These are phyloP conservation scores for Wakefieldia striispora DNA, from an alignment of 768 basidiomycete species.

Conservation along the genomic window DNA sequence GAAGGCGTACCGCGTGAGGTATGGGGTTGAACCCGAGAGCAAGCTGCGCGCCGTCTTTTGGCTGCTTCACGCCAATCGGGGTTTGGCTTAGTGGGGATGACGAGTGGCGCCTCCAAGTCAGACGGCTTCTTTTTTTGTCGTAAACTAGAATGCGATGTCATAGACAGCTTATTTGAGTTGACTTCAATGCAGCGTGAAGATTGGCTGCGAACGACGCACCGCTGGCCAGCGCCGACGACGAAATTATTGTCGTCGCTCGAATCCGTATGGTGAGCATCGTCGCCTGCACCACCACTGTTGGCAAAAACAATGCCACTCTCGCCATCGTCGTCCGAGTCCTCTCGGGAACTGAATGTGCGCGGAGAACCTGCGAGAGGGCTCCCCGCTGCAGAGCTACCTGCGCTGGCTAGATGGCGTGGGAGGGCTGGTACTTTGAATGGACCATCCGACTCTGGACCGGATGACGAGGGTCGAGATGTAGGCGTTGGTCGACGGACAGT, in stretches of 20 bases:
- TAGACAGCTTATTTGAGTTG: conserved; percentile 68
- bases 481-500: conserved; percentile 81
- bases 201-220: conserved; percentile 59
- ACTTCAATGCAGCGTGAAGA: conserved; percentile 38
- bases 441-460: conserved; percentile 61
- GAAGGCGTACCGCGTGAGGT: conserved; percentile 25
- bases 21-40: conserved; percentile 10
- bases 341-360: conserved; percentile 23
- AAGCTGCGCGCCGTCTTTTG: conserved; percentile 47
- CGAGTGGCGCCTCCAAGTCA: conserved; percentile 57
- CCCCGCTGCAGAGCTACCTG: conserved; percentile 42
- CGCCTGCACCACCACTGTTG: conserved; percentile 22
- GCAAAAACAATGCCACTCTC: conserved; percentile 26
- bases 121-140: conserved; percentile 41
- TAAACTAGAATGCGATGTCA: conserved; percentile 33
- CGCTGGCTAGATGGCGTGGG: conserved; percentile 52
- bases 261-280: conserved; percentile 31
- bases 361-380: conserved; percentile 63
- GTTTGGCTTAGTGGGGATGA: conserved; percentile 86
- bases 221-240: conserved; percentile 71
- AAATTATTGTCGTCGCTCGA: conserved; percentile 69
- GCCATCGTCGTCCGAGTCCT: conserved; percentile 27
- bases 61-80: conserved; percentile 87
- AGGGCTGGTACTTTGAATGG: conserved; percentile 58
- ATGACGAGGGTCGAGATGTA: conserved; percentile 57